Conservation (phyloP, 495 filamentous ascomycete genomes). For the Tuber borchii region DNA sequence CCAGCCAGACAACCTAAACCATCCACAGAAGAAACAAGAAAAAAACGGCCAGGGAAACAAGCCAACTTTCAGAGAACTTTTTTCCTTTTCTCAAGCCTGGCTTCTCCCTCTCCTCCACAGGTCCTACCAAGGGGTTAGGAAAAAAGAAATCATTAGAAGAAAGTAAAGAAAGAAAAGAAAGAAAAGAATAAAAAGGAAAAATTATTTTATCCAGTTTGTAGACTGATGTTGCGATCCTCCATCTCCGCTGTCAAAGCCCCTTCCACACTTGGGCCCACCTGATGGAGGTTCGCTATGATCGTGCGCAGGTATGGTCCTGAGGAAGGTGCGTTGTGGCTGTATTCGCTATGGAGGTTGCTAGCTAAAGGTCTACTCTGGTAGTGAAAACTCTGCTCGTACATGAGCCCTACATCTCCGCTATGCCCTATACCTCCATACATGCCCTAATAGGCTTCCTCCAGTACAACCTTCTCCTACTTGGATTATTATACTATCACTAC, state of each 20-base stretch:
- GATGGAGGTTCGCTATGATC: too few relatives aligned
- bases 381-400: too few relatives aligned
- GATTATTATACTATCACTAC: too few relatives aligned
- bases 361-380: too few relatives aligned
- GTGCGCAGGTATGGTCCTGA: too few relatives aligned
- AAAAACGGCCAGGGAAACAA: neutral
- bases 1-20: neutral
- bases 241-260: slow-evolving; percentile 21
- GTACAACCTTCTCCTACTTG: too few relatives aligned
- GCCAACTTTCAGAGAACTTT: neutral
- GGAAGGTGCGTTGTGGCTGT: too few relatives aligned
- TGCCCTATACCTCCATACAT: too few relatives aligned
- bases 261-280: neutral
- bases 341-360: too few relatives aligned
- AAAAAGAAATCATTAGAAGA: slow-evolving; percentile 19
- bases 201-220: slow-evolving; percentile 18
- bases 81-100: slow-evolving; percentile 6
- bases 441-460: too few relatives aligned
- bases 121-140: neutral
- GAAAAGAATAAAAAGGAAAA: slow-evolving; percentile 19
- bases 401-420: too few relatives aligned
- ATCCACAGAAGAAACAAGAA: neutral
- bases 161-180: slow-evolving; percentile 11
- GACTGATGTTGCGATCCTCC: slow-evolving; percentile 23
- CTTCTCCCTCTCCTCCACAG: slow-evolving; percentile 6